Evolutionary conservation across 176 grass and related monocot species (phyloP).

Genomic region (bread wheat (Triticum aestivum)): IWGSC_CS_RefSeq_v2.1 NC_057811.1:360428035-360428534

Average conservation of each 20-base stretch:
- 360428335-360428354: not conserved
- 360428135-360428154: too few species aligned
- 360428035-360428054: too few species aligned
- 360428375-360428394: conserved; percentile 11
- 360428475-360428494: conserved; percentile 28
- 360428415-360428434: not conserved
- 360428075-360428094: too few species aligned
- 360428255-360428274: conserved; percentile 7
- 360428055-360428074: too few species aligned
- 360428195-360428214: conserved; percentile 22
- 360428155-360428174: not conserved
- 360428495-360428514: conserved; percentile 27
- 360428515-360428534: not conserved
- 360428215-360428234: conserved; percentile 36
- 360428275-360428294: not conserved
- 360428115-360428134: too few species aligned
- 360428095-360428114: too few species aligned
- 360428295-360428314: not conserved
- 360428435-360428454: conserved; percentile 19
- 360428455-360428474: conserved; percentile 3
- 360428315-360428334: conserved; percentile 24
- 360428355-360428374: conserved; percentile 28
- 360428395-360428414: conserved; percentile 11
- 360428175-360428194: not conserved
- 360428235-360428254: conserved; percentile 27